A percentile compares a stretch with the other conserved stretches of the same genome.
Evolutionary conservation across 2,329 filamentous ascomycete species (phyloP).

Genomic region (Fusarium liriodendri): DNA sequence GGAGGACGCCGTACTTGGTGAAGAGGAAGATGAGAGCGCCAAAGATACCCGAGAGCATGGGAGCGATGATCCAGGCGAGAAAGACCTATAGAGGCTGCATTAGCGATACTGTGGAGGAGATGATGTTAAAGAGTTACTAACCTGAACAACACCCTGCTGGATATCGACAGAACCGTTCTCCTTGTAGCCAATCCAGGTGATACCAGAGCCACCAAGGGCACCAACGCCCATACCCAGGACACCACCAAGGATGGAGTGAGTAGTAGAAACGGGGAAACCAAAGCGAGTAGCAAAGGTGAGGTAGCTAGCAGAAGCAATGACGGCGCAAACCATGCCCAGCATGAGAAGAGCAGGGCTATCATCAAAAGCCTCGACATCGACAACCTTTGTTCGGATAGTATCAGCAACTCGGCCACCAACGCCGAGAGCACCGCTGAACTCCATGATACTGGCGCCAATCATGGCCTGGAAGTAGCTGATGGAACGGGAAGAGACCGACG

Average conservation of each 20-base stretch:
- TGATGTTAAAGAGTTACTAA: slow-evolving; percentile 2
- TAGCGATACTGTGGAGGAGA: background rate
- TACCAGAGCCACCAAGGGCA: slow-evolving; percentile 60
- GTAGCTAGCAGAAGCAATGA: slow-evolving; percentile 64
- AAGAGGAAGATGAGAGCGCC: slow-evolving; percentile 65
- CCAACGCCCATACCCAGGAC: slow-evolving; percentile 71
- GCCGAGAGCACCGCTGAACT: slow-evolving; percentile 70
- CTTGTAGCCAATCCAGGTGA: slow-evolving; percentile 64
- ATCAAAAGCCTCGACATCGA: slow-evolving; percentile 60
- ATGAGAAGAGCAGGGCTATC: slow-evolving; percentile 64
- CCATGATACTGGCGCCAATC: slow-evolving; percentile 68
- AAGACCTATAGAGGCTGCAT: slow-evolving; percentile 63
- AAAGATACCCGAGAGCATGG: slow-evolving; percentile 64
- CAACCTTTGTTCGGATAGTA: slow-evolving; percentile 71
- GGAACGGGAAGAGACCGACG: slow-evolving; percentile 76
- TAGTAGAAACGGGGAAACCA: slow-evolving; percentile 70
- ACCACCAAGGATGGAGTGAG: slow-evolving; percentile 70
- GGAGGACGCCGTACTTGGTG: slow-evolving; percentile 68
- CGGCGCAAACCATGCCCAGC: slow-evolving; percentile 68
- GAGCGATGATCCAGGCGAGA: slow-evolving; percentile 71
- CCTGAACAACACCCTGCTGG: slow-evolving; percentile 65
- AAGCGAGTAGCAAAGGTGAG: slow-evolving; percentile 66
- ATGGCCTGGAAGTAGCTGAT: slow-evolving; percentile 71
- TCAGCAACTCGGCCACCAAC: slow-evolving; percentile 71
- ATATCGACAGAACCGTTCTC: slow-evolving; percentile 51